Evolutionary conservation across 2,329 filamentous ascomycete species (phyloP).

Genomic region (Scytalidium sp.): DNA sequence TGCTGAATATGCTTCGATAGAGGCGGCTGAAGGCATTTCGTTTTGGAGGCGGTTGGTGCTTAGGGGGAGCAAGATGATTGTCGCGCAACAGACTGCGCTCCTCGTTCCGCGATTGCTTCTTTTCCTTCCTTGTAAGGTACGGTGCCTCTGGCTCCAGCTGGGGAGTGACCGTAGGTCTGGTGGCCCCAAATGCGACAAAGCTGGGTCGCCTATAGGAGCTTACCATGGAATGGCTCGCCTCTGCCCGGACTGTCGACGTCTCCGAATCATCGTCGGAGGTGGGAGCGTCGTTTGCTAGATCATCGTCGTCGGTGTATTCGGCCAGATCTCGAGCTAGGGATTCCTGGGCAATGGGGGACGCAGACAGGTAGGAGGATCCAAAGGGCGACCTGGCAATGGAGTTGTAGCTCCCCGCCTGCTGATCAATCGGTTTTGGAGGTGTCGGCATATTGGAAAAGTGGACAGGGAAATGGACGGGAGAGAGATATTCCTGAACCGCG

Average conservation of each 20-base stretch:
- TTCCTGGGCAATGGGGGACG: constrained; percentile 64
- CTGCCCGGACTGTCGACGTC: constrained; percentile 30
- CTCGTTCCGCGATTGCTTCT: constrained; percentile 53
- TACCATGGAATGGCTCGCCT: constrained; percentile 47
- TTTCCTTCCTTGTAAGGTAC: constrained; percentile 50
- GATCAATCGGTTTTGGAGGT: constrained; percentile 18
- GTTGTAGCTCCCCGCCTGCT: constrained; percentile 8
- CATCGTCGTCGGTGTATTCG: constrained; percentile 47
- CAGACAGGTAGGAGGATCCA: constrained; percentile 47
- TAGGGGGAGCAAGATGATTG: constrained; percentile 63
- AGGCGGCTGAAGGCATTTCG: constrained; percentile 33
- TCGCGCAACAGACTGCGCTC: constrained; percentile 61
- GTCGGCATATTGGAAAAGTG: constrained; percentile 27
- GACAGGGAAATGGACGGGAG: too few relatives aligned
- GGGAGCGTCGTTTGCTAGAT: constrained; percentile 31
- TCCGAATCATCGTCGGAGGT: constrained; percentile 37
- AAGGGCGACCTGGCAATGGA: constrained; percentile 29
- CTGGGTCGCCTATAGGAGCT: constrained; percentile 74
- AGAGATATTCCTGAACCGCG: too few relatives aligned
- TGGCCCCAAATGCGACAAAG: constrained; percentile 70
- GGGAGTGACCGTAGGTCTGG: constrained; percentile 66
- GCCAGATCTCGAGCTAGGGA: constrained; percentile 65
- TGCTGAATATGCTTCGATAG: constrained; percentile 49
- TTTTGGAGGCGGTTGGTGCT: constrained; percentile 39
- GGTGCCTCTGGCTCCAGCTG: constrained; percentile 40